Base-by-base conservation (phyloP, 768 basidiomycete species). In the Filobasidium floriforme region DNA sequence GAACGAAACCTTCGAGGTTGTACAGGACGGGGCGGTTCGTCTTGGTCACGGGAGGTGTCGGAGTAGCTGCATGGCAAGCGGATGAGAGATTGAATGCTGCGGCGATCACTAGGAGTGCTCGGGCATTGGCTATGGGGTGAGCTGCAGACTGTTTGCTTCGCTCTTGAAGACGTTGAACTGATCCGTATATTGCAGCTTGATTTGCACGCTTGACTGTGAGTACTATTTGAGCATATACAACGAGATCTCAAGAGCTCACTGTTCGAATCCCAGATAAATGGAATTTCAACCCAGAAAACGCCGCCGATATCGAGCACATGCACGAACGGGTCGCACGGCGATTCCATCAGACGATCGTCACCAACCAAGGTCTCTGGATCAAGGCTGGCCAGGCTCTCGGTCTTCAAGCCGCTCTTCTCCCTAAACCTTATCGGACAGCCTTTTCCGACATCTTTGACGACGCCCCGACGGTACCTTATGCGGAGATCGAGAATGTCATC, bases 381-480 rank as follows among this genome's bases (percentile, higher is more conserved):
- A 78, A 77, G 66, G 67, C 77, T 1, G 75, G 76, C 29, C 75
- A 76, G 59, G 75, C 75, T 15, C 49, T 76, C 22, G 74, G 73
- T 71, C 87, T 89, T 12, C 93, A 93, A 79, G 87, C 90, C 5
- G 88, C 88, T 0, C 76, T 94, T 1, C 83, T 97, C 7, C 93
- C 92, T 0, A 84, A 83, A 66, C 86, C 91, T 6, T 88, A 92
- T 29, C 87, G 91, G 73, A 82, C 84, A 72, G 89, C 88, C 65
- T 92, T 96, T 71, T 83, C 86, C 1, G 86, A 83, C 66, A 82
- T 96, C 1, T 93, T 93, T 71, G 93, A 94, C 70, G 86, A 89
- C 57, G 91, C 92, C 0, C 92, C 92, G 0, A 88, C 88, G 70
- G 86, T 94, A 1, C 85, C 89, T 7, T 90, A 88, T 74, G 80